Evolutionary conservation across 139 green algal species (phyloP).

Genomic region (Picochlorum sp.): DNA sequence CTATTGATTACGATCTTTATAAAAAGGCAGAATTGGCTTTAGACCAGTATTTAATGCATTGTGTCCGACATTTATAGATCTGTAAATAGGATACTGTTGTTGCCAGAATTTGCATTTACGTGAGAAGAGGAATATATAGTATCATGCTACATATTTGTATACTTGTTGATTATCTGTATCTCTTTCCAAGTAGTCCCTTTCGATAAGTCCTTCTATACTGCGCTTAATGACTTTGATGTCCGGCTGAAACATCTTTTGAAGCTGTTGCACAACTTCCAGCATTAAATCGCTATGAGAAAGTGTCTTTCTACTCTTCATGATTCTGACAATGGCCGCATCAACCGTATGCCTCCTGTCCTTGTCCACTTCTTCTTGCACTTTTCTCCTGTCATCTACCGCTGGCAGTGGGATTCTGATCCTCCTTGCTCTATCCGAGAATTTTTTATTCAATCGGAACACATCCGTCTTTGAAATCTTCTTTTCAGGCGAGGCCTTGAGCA

Average conservation of each 20-base stretch:
- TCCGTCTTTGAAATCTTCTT: slow-evolving; percentile 70
- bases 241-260: slow-evolving; percentile 91
- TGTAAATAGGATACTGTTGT: too few species aligned
- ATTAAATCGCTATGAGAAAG: slow-evolving; percentile 78
- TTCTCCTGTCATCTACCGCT: slow-evolving; percentile 78
- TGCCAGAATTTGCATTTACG: too few species aligned
- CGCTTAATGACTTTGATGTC: slow-evolving; percentile 98
- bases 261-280: slow-evolving; percentile 93
- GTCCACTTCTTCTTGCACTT: slow-evolving; percentile 86
- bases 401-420: slow-evolving; percentile 84
- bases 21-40: neutral
- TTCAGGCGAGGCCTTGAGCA: slow-evolving; percentile 65
- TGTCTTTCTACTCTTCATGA: slow-evolving; percentile 46
- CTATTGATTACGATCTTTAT: neutral
- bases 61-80: neutral
- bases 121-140: neutral
- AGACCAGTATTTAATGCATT: neutral
- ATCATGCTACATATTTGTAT: slow-evolving; percentile 22
- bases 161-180: slow-evolving; percentile 27
- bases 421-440: slow-evolving; percentile 84
- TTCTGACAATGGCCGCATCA: slow-evolving; percentile 41
- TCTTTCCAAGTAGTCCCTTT: slow-evolving; percentile 89
- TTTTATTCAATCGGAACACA: slow-evolving; percentile 73
- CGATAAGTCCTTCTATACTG: slow-evolving; percentile 91
- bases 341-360: slow-evolving; percentile 67